Conservation (phyloP, 352 stramenopile genomes). For the Proteromonas lacertae region DNA sequence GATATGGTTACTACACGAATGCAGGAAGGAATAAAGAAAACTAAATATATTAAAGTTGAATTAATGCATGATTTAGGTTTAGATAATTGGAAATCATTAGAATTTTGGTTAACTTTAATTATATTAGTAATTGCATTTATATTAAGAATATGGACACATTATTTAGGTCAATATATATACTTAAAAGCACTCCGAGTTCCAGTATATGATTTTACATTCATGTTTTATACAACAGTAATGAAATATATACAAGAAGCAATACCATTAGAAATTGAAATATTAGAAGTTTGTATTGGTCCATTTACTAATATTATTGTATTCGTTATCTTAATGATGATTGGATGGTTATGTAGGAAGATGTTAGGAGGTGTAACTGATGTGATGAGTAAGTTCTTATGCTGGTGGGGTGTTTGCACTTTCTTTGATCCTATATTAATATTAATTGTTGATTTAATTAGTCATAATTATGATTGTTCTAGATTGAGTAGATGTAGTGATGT, state of each 20-base stretch:
- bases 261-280: slow-evolving; percentile 22
- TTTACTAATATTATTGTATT: slow-evolving; percentile 2
- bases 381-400: slow-evolving; percentile 34
- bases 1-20: too few species aligned
- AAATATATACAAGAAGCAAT: slow-evolving; percentile 37
- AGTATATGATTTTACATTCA: slow-evolving; percentile 11
- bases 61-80: slow-evolving; percentile 21
- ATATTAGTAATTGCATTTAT: slow-evolving; percentile 29
- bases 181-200: slow-evolving; percentile 17
- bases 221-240: slow-evolving; percentile 23
- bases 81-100: slow-evolving; percentile 17
- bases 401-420: slow-evolving; percentile 24
- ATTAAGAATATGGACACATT: slow-evolving; percentile 45
- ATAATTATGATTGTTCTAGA: slow-evolving; percentile 27
- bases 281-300: slow-evolving; percentile 15
- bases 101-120: slow-evolving; percentile 29
- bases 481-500: too few species aligned
- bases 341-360: not conserved
- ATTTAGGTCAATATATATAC: slow-evolving; percentile 38
- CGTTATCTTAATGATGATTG: not conserved
- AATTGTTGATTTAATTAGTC: slow-evolving; percentile 23
- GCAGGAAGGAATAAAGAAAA: too few species aligned
- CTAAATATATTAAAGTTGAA: slow-evolving; percentile 30
- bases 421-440: slow-evolving; percentile 38
- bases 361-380: too few species aligned